Base-by-base conservation (phyloP, 2,329 filamentous ascomycete genomes). In the Alternaria arbusti region DNA sequence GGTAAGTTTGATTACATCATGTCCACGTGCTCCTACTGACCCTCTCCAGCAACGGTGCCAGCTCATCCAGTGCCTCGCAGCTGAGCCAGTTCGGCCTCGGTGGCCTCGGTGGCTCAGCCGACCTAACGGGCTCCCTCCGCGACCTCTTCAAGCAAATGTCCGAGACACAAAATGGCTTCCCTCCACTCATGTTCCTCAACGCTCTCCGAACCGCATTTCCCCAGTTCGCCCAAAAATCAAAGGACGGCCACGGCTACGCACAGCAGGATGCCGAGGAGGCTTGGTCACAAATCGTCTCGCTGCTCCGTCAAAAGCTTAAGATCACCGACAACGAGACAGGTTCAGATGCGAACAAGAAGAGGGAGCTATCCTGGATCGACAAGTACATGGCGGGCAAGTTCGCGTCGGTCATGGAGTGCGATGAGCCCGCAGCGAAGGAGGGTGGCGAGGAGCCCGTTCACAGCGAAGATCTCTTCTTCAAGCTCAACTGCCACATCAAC, bases 231-330 rank as follows among this genome's bases (percentile, higher is more conserved):
- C 94, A 99, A 82, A 91, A 89, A 74, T 89, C 93, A 59, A 94
- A 92, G 78, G 90, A 90, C 30, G 92, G 93, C 22, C 86, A 90
- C 61, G 94, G 92, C 7, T 98, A 91, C 76, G 94, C 96, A n/a
- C 96, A 99, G 81, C 96, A 99, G 82, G 96, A 99, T 83, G 96
- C 96, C 1, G 96, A 99, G 80, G 96, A 99, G 81, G 96, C 95
- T 50, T 99, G 95, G 94, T 96, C 95, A 20, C 95, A 98, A 78
- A 96, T 99, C 65, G 83, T 99, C 6, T 89, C 91, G 47, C 92
- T 95, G 75, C 83, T 99, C 40, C 89, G 91, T 66, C 88, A 91
- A 74, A 95, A 92, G 77, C 83, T 98, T 54, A 90, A 89, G 76
- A 81, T 91, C 67, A 89, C 88, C 72, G 86, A 87, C 7, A 80